Percentiles rank a stretch among this genome's conserved stretches.
Conservation (phyloP, 805 yeast genomes). For the Kodamaea lidongshanica region DNA sequence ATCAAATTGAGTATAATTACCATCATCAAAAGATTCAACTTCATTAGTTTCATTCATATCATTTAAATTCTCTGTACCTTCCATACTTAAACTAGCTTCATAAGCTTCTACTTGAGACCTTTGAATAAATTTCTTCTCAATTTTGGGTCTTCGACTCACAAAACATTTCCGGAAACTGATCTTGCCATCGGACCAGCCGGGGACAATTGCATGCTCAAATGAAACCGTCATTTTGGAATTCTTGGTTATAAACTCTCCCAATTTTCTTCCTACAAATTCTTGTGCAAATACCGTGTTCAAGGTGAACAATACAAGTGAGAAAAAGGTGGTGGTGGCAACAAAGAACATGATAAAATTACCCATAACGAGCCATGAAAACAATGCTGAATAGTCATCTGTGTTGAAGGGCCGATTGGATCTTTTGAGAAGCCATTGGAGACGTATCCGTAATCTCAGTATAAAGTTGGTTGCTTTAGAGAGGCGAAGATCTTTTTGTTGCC, state of each 20-base stretch:
- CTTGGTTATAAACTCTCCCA: conserved; percentile 78
- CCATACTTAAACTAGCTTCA: conserved; percentile 39
- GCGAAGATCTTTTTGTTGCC: conserved; percentile 18
- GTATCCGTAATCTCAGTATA: conserved; percentile 25
- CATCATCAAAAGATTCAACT: conserved; percentile 57
- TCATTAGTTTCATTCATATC: conserved; percentile 11
- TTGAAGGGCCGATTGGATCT: conserved; percentile 77
- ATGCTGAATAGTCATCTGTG: conserved; percentile 86
- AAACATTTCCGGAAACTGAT: conserved; percentile 80
- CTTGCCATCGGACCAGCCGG: conserved; percentile 86
- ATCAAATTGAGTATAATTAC: conserved; percentile 95
- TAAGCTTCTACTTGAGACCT: conserved; percentile 72
- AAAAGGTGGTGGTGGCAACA: conserved; percentile 88
- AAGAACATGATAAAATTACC: conserved; percentile 77
- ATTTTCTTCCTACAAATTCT: conserved; percentile 72
- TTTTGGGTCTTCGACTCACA: conserved; percentile 76
- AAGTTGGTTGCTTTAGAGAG: conserved; percentile 25
- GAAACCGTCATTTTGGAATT: conserved; percentile 79
- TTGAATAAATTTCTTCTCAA: conserved; percentile 47
- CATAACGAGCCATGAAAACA: conserved; percentile 86
- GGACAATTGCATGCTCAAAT: conserved; percentile 90
- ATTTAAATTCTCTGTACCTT: neutral
- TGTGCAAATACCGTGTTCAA: conserved; percentile 84
- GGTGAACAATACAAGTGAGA: conserved; percentile 69
- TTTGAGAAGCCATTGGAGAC: conserved; percentile 68